These are phyloP conservation scores for Salmacisia buchloeana DNA, from an alignment of 1,284 basidiomycete genomes.

Conservation along the genomic window DNA sequence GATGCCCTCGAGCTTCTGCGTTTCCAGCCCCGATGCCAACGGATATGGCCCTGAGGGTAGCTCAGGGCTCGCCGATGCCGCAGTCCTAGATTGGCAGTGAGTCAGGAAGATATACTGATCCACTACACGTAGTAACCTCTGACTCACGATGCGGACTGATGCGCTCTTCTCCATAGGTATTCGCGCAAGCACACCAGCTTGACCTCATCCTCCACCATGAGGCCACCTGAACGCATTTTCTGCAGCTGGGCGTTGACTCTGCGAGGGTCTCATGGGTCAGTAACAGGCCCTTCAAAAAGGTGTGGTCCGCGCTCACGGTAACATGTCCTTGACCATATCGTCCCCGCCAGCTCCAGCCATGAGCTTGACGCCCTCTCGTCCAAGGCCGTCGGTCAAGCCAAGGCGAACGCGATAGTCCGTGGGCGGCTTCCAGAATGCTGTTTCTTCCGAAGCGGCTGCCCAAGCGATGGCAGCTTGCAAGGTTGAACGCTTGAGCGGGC, in stretches of 20 bases:
- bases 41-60: neutral
- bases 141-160: conserved; percentile 16
- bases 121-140: too few species aligned
- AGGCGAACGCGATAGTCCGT: conserved; percentile 17
- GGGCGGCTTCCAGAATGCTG: conserved; percentile 34
- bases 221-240: conserved; percentile 63
- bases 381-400: conserved; percentile 31
- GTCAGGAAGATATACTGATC: too few species aligned
- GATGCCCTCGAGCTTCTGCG: conserved; percentile 65
- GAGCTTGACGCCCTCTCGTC: conserved; percentile 30
- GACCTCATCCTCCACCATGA: conserved; percentile 69
- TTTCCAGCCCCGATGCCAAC: neutral
- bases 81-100: neutral
- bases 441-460: conserved; percentile 62
- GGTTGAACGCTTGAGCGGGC: conserved; percentile 65
- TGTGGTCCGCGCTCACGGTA: neutral
- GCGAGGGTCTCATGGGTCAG: neutral
- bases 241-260: conserved; percentile 9
- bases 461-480: conserved; percentile 80
- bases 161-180: conserved; percentile 60
- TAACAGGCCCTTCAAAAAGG: neutral
- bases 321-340: neutral
- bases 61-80: neutral
- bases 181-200: conserved; percentile 80
- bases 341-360: conserved; percentile 16